Evolutionary conservation across 2,329 filamentous ascomycete species (phyloP).

Genomic region (Clonostachys rhizophaga): DNA sequence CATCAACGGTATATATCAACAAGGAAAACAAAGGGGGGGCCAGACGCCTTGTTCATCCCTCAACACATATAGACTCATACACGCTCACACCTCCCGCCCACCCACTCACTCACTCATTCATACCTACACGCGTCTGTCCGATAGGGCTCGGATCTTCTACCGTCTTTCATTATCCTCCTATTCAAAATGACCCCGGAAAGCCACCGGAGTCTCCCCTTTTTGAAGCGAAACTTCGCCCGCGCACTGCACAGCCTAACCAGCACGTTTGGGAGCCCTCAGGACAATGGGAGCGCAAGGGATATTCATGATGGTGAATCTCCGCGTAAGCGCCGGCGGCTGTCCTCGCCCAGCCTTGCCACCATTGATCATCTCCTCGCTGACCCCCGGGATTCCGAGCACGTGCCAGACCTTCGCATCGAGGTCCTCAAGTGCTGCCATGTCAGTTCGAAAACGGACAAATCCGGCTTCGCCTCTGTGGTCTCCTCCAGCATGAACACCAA

Average conservation of each 20-base stretch:
- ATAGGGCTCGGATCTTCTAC: no score
- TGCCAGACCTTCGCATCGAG: conserved; percentile 44
- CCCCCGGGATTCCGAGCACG: conserved; percentile 20
- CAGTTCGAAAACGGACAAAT: conserved; percentile 30
- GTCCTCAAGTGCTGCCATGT: conserved; percentile 47
- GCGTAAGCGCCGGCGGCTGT: conserved; percentile 45
- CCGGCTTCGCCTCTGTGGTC: conserved; percentile 17
- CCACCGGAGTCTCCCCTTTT: background rate
- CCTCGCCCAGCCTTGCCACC: conserved; percentile 22
- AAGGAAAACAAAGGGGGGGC: no score
- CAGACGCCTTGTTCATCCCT: no score
- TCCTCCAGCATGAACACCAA: conserved; percentile 21
- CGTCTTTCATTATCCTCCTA: background rate
- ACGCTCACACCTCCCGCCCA: background rate
- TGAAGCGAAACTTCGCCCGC: conserved; percentile 1
- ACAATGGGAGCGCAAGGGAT: background rate
- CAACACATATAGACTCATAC: no score
- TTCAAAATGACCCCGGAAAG: conserved; percentile 17
- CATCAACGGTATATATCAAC: no score
- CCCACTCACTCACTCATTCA: background rate
- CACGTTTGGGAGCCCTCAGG: background rate
- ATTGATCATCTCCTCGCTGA: conserved; percentile 24
- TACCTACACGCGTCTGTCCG: background rate
- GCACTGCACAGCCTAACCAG: background rate
- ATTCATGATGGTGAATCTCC: conserved; percentile 11